phyloP scores from a whole-genome alignment of 257 asterid genomes.

The Verbena officinalis region DNA sequence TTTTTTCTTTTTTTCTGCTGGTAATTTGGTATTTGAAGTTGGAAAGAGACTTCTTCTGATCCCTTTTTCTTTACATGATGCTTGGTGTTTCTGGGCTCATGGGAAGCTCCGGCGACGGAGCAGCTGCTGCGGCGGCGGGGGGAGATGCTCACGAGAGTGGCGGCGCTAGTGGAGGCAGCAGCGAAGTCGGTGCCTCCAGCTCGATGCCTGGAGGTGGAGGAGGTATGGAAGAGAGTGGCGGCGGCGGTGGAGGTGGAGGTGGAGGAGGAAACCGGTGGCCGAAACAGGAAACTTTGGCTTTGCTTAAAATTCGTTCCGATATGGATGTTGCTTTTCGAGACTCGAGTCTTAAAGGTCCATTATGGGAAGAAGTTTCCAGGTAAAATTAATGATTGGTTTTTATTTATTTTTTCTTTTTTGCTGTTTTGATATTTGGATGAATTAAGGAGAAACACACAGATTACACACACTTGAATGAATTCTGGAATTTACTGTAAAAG shows the following conservation, averaged over 20 bases:
- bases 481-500: constrained; percentile 27
- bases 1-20: constrained; percentile 37
- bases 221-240: constrained; percentile 45
- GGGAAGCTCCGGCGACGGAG: constrained; percentile 44
- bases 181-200: constrained; percentile 55
- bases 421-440: neutral
- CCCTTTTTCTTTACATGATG: constrained; percentile 33
- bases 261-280: constrained; percentile 88
- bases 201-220: constrained; percentile 25
- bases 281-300: constrained; percentile 82
- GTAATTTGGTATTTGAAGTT: constrained; percentile 23
- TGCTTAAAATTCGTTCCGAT: constrained; percentile 79
- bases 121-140: constrained; percentile 25
- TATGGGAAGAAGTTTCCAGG: constrained; percentile 98
- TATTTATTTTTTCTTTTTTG: neutral
- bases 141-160: constrained; percentile 52
- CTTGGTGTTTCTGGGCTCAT: constrained; percentile 58
- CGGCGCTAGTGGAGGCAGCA: constrained; percentile 73
- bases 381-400: constrained; percentile 46
- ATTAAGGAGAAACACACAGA: neutral
- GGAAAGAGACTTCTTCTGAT: constrained; percentile 13
- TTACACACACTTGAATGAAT: neutral
- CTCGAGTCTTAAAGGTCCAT: constrained; percentile 91
- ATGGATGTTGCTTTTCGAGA: constrained; percentile 82
- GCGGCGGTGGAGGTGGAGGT: constrained; percentile 42